These are phyloP conservation scores for Boletus rufocinnamomeus DNA, from an alignment of 768 basidiomycete species.

Conservation along the genomic window DNA sequence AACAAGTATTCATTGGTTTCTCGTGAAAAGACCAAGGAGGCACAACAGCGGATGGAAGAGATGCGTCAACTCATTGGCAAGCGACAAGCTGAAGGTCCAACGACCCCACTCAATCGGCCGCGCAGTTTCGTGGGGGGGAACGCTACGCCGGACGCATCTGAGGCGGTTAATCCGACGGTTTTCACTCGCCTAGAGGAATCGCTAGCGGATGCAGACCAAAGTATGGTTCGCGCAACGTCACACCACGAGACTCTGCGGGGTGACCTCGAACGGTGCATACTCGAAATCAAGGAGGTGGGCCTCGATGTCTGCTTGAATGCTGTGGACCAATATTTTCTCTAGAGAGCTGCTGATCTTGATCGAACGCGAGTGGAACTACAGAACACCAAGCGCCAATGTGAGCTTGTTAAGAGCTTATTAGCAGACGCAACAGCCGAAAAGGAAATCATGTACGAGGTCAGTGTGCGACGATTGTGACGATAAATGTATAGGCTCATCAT, in stretches of 20 bases:
- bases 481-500: slow-evolving; percentile 1
- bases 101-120: slow-evolving; percentile 49
- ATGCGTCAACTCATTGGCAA: slow-evolving; percentile 74
- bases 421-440: slow-evolving; percentile 82
- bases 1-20: slow-evolving; percentile 8
- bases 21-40: slow-evolving; percentile 65
- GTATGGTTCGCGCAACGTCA: slow-evolving; percentile 51
- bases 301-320: not conserved
- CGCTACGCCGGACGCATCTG: slow-evolving; percentile 15
- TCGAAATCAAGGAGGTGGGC: slow-evolving; percentile 61
- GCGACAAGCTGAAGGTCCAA: slow-evolving; percentile 50
- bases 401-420: slow-evolving; percentile 75
- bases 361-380: slow-evolving; percentile 63
- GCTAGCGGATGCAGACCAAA: slow-evolving; percentile 57
- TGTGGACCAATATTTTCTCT: slow-evolving; percentile 2
- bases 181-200: slow-evolving; percentile 48
- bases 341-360: slow-evolving; percentile 69
- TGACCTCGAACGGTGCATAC: slow-evolving; percentile 50
- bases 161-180: slow-evolving; percentile 16
- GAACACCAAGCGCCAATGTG: slow-evolving; percentile 70
- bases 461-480: slow-evolving; percentile 19
- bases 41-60: slow-evolving; percentile 78
- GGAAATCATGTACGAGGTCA: slow-evolving; percentile 90
- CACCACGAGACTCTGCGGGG: slow-evolving; percentile 57
- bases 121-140: slow-evolving; percentile 36